Evolutionary conservation across 2,329 filamentous ascomycete species (phyloP), one percentile per base, ranked within the genome.

Genomic region (Clathrospora elynae): DNA sequence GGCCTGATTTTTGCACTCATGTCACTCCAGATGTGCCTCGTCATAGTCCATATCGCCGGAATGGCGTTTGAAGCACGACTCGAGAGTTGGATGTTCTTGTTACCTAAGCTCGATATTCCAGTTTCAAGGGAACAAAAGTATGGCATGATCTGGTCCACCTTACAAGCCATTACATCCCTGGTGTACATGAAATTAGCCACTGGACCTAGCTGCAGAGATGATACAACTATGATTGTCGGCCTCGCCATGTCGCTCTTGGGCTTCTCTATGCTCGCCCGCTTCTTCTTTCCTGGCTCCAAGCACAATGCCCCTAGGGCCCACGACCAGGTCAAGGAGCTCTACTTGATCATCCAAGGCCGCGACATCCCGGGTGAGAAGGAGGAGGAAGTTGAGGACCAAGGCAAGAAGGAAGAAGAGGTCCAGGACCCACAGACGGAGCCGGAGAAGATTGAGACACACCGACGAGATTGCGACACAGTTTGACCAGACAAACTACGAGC

Each of bases 241-340:
- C 11, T 40, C 9, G n/a, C 22, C 10, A 17, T 24, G 6, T 10
- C 24, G 5, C 4, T 35, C 7, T 10, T 33, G 2, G 35, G 45
- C 11, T 17, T 33, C n/a, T 24, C 8, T 4, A 46, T 46, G 42
- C 5, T 39, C 19, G 4, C 32, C 3, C 12, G 22, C 12, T 38
- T 46, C 14, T 22, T 48, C 17, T 1, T 35, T 8, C 16, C 29
- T 2, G 13, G 19, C 8, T 31, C 29, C 6, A 11, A 17, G 13
- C 17, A 31, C 6, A 25, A 45, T 3, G 6, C 39, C 9, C 19
- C n/a, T 3, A 33, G 26, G 11, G 8, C 24, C n/a, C 12, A 7
- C n/a, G 10, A 9, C 3, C 11, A 23, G 12, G 20, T 35, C 16
- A 35, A 35, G 10, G 33, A 46, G 3, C 33, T 49, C 18, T 46